These are phyloP conservation scores for Neotropicomus parvogracilis DNA, from an alignment of 1,284 basidiomycete species.

Conservation along the genomic window DNA sequence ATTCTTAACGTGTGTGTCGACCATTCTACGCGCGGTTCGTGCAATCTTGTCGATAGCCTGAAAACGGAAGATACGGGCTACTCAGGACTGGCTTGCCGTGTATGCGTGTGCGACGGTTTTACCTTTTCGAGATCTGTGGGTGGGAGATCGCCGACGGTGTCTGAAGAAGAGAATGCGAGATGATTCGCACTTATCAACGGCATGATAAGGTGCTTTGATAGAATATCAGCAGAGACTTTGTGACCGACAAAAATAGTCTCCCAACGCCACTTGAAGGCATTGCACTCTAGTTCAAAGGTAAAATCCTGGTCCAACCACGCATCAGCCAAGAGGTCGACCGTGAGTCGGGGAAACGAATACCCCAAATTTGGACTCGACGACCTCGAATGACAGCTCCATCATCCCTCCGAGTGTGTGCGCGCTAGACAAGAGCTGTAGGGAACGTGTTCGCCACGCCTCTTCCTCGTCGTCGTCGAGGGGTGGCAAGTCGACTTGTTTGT, in stretches of 20 bases:
- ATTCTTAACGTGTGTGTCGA: constrained; percentile 70
- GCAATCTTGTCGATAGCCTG: constrained; percentile 68
- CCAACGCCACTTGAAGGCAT: constrained; percentile 72
- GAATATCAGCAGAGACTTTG: constrained; percentile 60
- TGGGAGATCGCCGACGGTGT: constrained; percentile 51
- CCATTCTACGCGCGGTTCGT: constrained; percentile 58
- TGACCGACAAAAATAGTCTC: constrained; percentile 63
- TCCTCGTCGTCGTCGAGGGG: constrained; percentile 43
- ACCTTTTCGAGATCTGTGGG: constrained; percentile 66
- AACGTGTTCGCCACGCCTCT: constrained; percentile 49
- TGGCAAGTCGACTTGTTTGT: constrained; percentile 36
- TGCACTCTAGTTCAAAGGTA: constrained; percentile 55
- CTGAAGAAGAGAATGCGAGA: constrained; percentile 58
- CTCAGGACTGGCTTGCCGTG: constrained; percentile 7
- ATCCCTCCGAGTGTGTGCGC: constrained; percentile 59
- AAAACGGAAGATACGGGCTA: constrained; percentile 1
- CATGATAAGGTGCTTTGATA: constrained; percentile 71
- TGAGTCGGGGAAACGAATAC: constrained; percentile 35
- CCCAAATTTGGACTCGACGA: constrained; percentile 53
- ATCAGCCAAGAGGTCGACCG: constrained; percentile 13
- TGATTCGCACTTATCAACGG: constrained; percentile 69
- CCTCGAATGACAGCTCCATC: constrained; percentile 54
- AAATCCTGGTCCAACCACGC: constrained; percentile 49
- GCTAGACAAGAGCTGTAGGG: constrained; percentile 49
- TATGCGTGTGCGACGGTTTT: constrained; percentile 5